Evolutionary conservation across 2,329 filamentous ascomycete species (phyloP).

Genomic region (Macrophomina phaseolina): DNA sequence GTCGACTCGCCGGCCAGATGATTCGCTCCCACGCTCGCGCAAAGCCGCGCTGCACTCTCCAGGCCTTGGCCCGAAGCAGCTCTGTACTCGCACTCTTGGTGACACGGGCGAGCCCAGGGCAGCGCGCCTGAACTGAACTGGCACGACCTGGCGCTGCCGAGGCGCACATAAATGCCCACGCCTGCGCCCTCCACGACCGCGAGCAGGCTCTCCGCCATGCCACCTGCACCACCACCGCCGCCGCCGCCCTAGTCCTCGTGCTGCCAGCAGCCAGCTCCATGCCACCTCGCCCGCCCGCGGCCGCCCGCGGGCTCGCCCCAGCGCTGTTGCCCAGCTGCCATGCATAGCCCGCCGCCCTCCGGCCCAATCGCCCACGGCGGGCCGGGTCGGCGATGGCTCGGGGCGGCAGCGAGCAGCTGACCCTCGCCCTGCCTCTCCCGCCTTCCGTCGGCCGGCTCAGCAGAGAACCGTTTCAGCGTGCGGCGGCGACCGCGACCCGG

Average conservation of each 20-base stretch:
- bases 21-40: constrained; percentile 12
- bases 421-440: not conserved
- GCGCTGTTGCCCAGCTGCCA: not conserved
- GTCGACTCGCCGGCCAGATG: not conserved
- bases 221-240: not conserved
- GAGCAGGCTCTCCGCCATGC: not conserved
- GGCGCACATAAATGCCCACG: not conserved
- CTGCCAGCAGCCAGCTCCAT: not conserved
- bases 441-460: not conserved
- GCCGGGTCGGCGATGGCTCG: not conserved
- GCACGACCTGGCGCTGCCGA: not conserved
- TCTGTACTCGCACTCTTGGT: not conserved
- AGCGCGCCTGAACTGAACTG: constrained; percentile 8
- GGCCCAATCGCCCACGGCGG: not conserved
- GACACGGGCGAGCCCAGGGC: constrained; percentile 5
- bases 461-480: not conserved
- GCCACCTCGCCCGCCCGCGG: not conserved
- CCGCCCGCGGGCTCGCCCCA: not conserved
- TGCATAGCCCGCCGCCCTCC: not conserved
- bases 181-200: not conserved
- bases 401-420: not conserved
- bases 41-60: constrained; percentile 6
- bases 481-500: not conserved
- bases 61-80: not conserved
- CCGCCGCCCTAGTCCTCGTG: not conserved